These are phyloP conservation scores for Nakazawaea wyomingensis DNA, from an alignment of 805 yeast genomes.

Conservation along the genomic window DNA sequence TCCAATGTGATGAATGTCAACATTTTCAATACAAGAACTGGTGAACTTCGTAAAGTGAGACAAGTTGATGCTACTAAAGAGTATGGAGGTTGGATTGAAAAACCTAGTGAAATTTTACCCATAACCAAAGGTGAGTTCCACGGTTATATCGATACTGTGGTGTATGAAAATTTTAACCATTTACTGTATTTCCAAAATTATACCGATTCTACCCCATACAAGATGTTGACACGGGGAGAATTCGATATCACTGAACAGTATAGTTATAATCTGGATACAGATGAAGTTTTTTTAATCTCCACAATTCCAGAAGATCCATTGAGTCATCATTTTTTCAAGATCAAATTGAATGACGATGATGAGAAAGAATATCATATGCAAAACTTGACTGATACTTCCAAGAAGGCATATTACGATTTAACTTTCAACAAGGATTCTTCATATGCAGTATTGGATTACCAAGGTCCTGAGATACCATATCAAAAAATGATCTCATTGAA, in stretches of 20 bases:
- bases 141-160: constrained; percentile 64
- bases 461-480: constrained; percentile 46
- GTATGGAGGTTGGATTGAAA: constrained; percentile 59
- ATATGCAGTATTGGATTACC: constrained; percentile 39
- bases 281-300: constrained; percentile 49
- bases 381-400: constrained; percentile 27
- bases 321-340: constrained; percentile 55
- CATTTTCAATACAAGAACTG: constrained; percentile 29
- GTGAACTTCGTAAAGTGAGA: constrained; percentile 34
- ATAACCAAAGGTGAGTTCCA: constrained; percentile 25
- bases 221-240: constrained; percentile 37
- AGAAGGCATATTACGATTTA: constrained; percentile 44
- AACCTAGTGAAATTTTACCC: constrained; percentile 29
- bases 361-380: constrained; percentile 16
- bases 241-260: constrained; percentile 50
- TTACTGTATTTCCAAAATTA: constrained; percentile 54
- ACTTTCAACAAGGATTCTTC: constrained; percentile 53
- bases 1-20: constrained; percentile 52
- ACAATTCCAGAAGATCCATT: constrained; percentile 46
- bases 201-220: constrained; percentile 31
- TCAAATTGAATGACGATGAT: constrained; percentile 34
- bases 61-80: constrained; percentile 38
- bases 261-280: constrained; percentile 40
- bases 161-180: constrained; percentile 54
- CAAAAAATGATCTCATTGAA: constrained; percentile 33